These are phyloP conservation scores for Psidium guajava DNA, from an alignment of 345 rosid genomes.

Conservation along the genomic window DNA sequence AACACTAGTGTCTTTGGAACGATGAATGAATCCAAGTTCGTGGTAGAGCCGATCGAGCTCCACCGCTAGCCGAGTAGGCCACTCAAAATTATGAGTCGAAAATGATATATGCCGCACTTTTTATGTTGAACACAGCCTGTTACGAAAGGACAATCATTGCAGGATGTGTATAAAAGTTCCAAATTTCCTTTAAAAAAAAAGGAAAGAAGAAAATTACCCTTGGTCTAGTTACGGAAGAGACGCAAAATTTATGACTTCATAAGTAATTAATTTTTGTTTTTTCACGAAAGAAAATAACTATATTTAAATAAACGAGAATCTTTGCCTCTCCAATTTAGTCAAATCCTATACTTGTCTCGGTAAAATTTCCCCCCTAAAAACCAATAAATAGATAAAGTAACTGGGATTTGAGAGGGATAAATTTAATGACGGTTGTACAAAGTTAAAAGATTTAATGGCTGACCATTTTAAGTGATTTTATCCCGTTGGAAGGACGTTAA, in stretches of 20 bases:
- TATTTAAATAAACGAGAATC: no score
- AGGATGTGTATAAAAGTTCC: no score
- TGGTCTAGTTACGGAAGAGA: no score
- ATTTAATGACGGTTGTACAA: background rate
- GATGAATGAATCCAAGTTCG: background rate
- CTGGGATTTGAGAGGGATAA: background rate
- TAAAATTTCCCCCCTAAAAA: background rate
- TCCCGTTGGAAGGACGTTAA: background rate
- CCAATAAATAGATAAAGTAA: background rate
- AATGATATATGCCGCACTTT: background rate
- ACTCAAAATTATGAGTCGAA: background rate
- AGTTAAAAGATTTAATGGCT: background rate
- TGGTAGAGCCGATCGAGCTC: background rate
- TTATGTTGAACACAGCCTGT: background rate
- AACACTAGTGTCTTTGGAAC: background rate
- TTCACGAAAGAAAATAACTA: no score
- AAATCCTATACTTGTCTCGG: background rate
- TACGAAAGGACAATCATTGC: no score
- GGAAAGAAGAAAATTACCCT: no score
- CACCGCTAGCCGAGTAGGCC: background rate
- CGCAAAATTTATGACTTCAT: background rate
- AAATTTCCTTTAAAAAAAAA: no score
- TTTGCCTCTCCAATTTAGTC: background rate
- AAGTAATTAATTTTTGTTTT: no score
- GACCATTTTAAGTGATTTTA: background rate